Base-by-base conservation (phyloP, 169 alveolate genomes). In the Besnoitia besnoiti region DNA sequence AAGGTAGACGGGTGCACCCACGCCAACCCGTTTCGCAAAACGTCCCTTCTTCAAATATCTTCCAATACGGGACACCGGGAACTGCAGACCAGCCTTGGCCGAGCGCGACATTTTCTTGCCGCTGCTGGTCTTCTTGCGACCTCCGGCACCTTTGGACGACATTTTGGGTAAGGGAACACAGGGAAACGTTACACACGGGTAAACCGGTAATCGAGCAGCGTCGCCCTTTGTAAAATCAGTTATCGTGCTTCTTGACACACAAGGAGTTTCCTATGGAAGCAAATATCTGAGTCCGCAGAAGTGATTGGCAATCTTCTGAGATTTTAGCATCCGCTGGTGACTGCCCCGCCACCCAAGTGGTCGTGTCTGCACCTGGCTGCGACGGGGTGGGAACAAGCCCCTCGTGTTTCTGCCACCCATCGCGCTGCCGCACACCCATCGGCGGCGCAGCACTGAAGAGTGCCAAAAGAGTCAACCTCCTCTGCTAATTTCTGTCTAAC, bases 41-140 rank as follows among this genome's bases (percentile, higher is more conserved):
- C 99, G 98, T 84, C 99, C 99, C 93, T 97, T 96, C 97, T 98
- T 98, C 94, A 99, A 96, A 96, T 98, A 98, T 94, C 99, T 96
- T 87, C 99, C 99, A 94, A 98, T 97, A 97, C 99, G 98, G 91
- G 99, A 99, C 42, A 99, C 99, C 90, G 99, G 99, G 98, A 99
- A 99, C 97, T 98, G 99, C 84, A 99, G 97, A 92, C 99, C 99
- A 93, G 99, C 99, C 95, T 97, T 98, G 85, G 99, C 98, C 80
- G 99, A 98, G 97, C 99, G 98, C 79, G 99, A 97, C 88, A 95
- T 46, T 91, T 95, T 95, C 96, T 97, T 97, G 49, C 87, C 87
- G 55, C 61, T 77, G 49, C 61, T 35, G 92, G 97, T 93, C 95
- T 97, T 96, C 91, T 96, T 97, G 47, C 93, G 89, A 82, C 98